phyloP scores from a whole-genome alignment of 2,329 filamentous ascomycete species.

The Magnaporthales sp. region DNA sequence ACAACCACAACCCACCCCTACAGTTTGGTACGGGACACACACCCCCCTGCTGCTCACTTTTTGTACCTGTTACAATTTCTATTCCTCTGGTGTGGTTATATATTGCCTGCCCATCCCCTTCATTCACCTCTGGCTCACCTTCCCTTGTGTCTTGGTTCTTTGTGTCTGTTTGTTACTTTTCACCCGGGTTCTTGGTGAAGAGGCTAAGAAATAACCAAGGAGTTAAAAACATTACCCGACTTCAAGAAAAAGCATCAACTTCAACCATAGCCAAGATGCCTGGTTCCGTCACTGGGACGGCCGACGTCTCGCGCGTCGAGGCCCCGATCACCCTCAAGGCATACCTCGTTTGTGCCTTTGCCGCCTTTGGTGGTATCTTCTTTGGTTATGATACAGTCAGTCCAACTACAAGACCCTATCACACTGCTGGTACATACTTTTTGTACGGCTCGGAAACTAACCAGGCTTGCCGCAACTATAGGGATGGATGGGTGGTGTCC shows the following conservation, averaged over 20 bases:
- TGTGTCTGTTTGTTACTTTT: not conserved
- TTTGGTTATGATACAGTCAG: constrained; percentile 62
- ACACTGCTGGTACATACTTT: not conserved
- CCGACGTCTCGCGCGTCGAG: constrained; percentile 52
- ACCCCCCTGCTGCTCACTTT: not conserved
- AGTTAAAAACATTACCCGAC: not conserved
- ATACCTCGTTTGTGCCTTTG: constrained; percentile 62
- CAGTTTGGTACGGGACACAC: not conserved
- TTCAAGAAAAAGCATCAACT: not conserved
- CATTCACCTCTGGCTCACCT: not conserved
- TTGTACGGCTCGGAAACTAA: not conserved
- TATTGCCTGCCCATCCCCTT: not conserved
- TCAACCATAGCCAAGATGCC: not conserved
- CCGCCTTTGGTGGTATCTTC: constrained; percentile 65
- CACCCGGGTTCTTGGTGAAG: not conserved
- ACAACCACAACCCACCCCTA: not conserved
- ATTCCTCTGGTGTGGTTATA: not conserved
- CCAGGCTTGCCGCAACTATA: not conserved
- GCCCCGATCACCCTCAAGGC: constrained; percentile 61
- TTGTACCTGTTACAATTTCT: not conserved
- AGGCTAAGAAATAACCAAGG: not conserved
- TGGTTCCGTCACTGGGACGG: constrained; percentile 18
- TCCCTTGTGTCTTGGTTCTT: not conserved
- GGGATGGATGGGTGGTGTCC: constrained; percentile 63
- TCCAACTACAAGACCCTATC: not conserved